A percentile compares a stretch with the other conserved stretches of the same genome.
These are phyloP conservation scores for Hyaloscypha finlandica DNA, from an alignment of 495 filamentous ascomycete species.

Conservation along the genomic window DNA sequence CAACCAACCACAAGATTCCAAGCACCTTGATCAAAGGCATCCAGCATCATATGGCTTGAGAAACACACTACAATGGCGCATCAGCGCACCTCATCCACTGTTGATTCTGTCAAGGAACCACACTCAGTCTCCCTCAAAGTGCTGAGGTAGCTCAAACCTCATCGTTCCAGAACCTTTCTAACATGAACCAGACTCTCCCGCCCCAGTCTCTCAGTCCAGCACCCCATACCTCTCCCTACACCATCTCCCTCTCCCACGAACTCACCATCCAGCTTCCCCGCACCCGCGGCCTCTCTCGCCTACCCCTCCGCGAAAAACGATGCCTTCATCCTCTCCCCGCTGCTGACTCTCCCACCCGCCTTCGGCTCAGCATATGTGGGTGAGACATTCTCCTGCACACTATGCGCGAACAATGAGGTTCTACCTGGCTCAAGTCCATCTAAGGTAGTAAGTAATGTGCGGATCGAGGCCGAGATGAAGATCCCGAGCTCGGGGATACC, in stretches of 20 bases:
- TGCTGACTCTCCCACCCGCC: conserved; percentile 85
- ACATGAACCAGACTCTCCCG: conserved; percentile 46
- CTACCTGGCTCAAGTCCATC: conserved; percentile 38
- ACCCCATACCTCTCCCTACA: conserved; percentile 40
- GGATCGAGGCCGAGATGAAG: conserved; percentile 91
- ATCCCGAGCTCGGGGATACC: conserved; percentile 56
- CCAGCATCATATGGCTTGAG: conserved; percentile 17
- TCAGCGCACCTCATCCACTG: conserved; percentile 30
- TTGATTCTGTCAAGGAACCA: conserved; percentile 69
- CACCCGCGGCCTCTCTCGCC: conserved; percentile 25
- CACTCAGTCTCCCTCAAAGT: conserved; percentile 89
- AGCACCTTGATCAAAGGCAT: neutral
- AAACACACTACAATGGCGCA: conserved; percentile 29
- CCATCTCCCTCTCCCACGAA: conserved; percentile 18
- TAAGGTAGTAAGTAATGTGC: conserved; percentile 69
- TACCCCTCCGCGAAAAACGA: conserved; percentile 26
- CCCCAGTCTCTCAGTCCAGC: conserved; percentile 55
- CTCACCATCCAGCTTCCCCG: conserved; percentile 24
- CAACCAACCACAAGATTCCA: neutral
- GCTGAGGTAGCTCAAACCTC: conserved; percentile 48
- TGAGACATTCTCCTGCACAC: conserved; percentile 90
- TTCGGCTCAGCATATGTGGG: conserved; percentile 96
- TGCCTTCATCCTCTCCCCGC: conserved; percentile 45
- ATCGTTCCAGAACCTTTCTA: neutral
- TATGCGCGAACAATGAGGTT: conserved; percentile 92